These are phyloP conservation scores for Podospora anserina DNA, from an alignment of 495 filamentous ascomycete species.

Conservation along the genomic window DNA sequence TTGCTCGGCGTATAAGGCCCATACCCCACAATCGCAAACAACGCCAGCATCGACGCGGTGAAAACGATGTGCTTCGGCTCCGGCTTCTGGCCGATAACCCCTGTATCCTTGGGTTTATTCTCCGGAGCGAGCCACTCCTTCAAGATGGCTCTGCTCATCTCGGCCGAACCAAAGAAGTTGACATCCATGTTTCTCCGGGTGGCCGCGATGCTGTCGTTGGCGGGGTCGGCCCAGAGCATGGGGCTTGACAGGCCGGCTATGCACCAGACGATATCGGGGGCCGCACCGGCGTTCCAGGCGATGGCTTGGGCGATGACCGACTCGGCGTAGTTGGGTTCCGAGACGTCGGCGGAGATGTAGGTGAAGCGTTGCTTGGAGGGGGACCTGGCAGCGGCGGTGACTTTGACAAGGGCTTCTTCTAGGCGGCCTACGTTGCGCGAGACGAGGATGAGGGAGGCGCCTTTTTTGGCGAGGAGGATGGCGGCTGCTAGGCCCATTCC, in stretches of 20 bases:
- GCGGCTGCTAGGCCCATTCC: conserved; percentile 81
- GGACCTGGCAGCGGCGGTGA: conserved; percentile 59
- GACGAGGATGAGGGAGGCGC: conserved; percentile 83
- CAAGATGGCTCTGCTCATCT: conserved; percentile 73
- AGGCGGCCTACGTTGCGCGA: conserved; percentile 75
- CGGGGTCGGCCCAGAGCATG: conserved; percentile 70
- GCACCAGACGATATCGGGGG: conserved; percentile 89
- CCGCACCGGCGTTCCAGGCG: conserved; percentile 72
- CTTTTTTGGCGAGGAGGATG: conserved; percentile 70
- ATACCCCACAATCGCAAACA: conserved; percentile 81
- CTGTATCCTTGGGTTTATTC: conserved; percentile 2
- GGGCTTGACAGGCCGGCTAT: conserved; percentile 77
- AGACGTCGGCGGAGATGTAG: conserved; percentile 81
- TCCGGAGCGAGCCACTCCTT: conserved; percentile 57
- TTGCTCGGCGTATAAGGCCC: conserved; percentile 80
- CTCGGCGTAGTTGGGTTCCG: conserved; percentile 60
- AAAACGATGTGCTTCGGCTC: conserved; percentile 78
- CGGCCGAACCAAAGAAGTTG: conserved; percentile 86
- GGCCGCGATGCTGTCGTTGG: conserved; percentile 57
- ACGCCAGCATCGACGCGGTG: conserved; percentile 72
- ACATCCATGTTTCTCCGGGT: conserved; percentile 80
- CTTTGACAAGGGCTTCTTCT: conserved; percentile 62
- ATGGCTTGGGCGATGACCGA: conserved; percentile 68
- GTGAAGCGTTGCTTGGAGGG: conserved; percentile 70
- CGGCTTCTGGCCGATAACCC: conserved; percentile 19